A percentile compares a stretch with the other conserved stretches of the same genome.
These are phyloP conservation scores for Karstenula rhodostoma DNA, from an alignment of 2,329 filamentous ascomycete genomes.

Conservation along the genomic window DNA sequence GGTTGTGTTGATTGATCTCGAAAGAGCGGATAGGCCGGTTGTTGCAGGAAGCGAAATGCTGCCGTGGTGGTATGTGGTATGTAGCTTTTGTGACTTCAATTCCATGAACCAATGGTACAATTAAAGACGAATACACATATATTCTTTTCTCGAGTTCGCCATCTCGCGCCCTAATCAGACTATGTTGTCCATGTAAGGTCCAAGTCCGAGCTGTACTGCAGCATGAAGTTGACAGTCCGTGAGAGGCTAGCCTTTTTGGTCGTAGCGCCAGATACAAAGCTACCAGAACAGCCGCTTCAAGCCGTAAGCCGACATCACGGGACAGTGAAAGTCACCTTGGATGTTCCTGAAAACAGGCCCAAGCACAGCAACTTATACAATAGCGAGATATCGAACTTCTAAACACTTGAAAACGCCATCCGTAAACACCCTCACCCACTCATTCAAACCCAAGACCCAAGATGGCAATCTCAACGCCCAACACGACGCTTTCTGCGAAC, in stretches of 20 bases:
- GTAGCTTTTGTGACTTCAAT: neutral
- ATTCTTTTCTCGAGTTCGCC: no score
- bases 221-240: neutral
- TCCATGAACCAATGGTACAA: neutral
- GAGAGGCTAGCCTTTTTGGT: neutral
- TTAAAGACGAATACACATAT: neutral
- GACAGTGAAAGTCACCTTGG: constrained; percentile 8
- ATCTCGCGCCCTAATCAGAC: neutral
- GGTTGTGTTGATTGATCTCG: neutral
- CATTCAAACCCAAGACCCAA: neutral
- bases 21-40: neutral
- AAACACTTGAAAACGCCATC: no score
- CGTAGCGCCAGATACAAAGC: constrained; percentile 3
- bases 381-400: neutral
- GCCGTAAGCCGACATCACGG: constrained; percentile 20
- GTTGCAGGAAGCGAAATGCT: neutral
- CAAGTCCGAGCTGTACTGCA: neutral
- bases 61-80: neutral
- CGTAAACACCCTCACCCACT: no score
- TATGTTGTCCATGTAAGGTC: neutral
- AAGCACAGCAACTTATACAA: neutral
- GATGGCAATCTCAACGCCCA: constrained; percentile 51
- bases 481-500: constrained; percentile 52
- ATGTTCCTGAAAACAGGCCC: neutral
- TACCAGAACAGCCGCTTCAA: constrained; percentile 18